Evolutionary conservation across 169 alveolate genomes (phyloP).

Genomic region (Eimeria mitis): DNA sequence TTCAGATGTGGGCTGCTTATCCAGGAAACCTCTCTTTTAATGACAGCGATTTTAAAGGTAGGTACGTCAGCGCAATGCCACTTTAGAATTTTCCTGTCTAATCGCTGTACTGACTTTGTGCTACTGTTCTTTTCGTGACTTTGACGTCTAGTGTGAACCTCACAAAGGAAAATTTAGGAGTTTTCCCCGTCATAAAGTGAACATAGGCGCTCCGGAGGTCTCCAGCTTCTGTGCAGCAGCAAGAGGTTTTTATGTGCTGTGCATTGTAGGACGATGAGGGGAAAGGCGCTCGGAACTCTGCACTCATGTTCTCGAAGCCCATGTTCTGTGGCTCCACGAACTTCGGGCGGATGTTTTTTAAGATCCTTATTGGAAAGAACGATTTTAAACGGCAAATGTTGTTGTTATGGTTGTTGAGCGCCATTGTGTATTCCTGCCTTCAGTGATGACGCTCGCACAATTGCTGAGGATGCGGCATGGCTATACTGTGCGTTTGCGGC

Average conservation of each 20-base stretch:
- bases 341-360: background rate
- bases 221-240: background rate
- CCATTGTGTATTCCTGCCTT: background rate
- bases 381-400: background rate
- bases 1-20: background rate
- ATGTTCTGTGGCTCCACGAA: background rate
- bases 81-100: background rate
- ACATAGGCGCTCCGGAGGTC: background rate
- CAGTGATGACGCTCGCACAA: background rate
- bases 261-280: too few species aligned
- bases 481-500: background rate
- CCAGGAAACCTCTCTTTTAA: background rate
- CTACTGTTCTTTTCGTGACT: background rate
- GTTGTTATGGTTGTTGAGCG: background rate
- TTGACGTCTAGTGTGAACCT: background rate
- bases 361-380: too few species aligned
- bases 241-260: too few species aligned
- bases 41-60: background rate
- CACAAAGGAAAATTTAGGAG: background rate
- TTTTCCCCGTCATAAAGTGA: background rate
- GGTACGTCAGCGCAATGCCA: background rate
- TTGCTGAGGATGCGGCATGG: background rate
- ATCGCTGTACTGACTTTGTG: background rate
- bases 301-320: too few species aligned
- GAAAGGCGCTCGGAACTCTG: too few species aligned